phyloP scores from a whole-genome alignment of 805 yeast species.

The Kazachstania kunashirensis region DNA sequence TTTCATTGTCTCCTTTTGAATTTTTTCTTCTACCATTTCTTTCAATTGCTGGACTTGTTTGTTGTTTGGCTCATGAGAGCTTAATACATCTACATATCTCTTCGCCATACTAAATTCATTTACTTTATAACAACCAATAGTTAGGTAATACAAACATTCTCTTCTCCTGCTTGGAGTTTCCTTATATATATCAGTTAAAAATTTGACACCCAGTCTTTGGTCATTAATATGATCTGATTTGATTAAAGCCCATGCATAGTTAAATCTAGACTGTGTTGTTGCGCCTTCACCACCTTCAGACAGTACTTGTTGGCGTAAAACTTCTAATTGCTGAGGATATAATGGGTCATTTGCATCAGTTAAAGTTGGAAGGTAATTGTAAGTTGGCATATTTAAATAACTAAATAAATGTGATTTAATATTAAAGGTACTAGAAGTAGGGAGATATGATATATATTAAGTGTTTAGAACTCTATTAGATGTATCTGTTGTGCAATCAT shows the following conservation, averaged over 20 bases:
- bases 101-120: constrained; percentile 84
- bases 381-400: constrained; percentile 4
- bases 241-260: constrained; percentile 93
- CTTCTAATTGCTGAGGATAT: constrained; percentile 62
- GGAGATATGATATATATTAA: too few relatives aligned
- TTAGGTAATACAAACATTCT: constrained; percentile 79
- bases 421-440: too few relatives aligned
- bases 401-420: too few relatives aligned
- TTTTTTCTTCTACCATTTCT: constrained; percentile 69
- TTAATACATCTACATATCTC: constrained; percentile 69
- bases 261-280: constrained; percentile 76
- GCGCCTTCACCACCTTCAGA: constrained; percentile 69
- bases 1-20: constrained; percentile 77
- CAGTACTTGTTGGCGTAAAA: constrained; percentile 66
- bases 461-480: too few relatives aligned
- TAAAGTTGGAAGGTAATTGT: constrained; percentile 24
- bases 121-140: constrained; percentile 78
- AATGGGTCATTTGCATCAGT: constrained; percentile 37
- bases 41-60: constrained; percentile 64
- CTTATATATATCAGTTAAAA: constrained; percentile 59
- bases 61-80: constrained; percentile 76
- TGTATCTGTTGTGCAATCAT: too few relatives aligned
- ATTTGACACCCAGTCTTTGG: constrained; percentile 69
- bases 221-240: constrained; percentile 55
- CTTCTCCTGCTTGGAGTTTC: constrained; percentile 76